phyloP scores from a whole-genome alignment of 2,329 filamentous ascomycete species.

The Diaporthe ampelina region DNA sequence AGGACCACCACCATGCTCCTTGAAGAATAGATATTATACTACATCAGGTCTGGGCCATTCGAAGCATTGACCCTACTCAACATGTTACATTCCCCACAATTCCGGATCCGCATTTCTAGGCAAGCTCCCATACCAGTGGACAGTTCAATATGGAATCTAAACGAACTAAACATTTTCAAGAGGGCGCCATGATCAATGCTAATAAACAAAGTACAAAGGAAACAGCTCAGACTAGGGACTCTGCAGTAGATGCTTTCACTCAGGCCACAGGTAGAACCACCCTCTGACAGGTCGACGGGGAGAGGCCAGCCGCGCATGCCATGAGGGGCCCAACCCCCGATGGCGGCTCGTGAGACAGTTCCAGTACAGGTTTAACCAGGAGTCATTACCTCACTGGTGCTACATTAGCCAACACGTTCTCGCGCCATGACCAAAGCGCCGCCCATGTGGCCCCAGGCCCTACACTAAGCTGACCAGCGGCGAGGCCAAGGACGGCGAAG shows the following conservation, averaged over 20 bases:
- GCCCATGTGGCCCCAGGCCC: slow-evolving; percentile 10
- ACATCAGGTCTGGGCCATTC: no score
- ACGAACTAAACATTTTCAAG: not conserved
- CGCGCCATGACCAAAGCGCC: slow-evolving; percentile 24
- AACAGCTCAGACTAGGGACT: not conserved
- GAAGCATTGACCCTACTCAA: not conserved
- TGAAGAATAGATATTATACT: not conserved
- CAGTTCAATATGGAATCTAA: not conserved
- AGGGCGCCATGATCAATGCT: not conserved
- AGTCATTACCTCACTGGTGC: not conserved
- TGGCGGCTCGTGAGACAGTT: not conserved
- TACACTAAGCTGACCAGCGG: slow-evolving; percentile 8
- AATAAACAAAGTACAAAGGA: not conserved
- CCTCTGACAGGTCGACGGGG: not conserved
- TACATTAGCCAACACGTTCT: slow-evolving; percentile 15
- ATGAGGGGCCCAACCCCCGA: not conserved
- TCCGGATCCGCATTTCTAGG: not conserved
- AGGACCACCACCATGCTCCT: not conserved
- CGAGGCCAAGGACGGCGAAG: not conserved
- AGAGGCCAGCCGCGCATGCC: not conserved
- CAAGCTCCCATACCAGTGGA: not conserved
- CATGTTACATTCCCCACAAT: not conserved
- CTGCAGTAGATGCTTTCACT: not conserved
- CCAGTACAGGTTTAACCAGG: no score
- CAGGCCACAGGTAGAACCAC: not conserved